Base-by-base conservation (phyloP, 1,139 yeast species). In the Insectozyma bohioensis region DNA sequence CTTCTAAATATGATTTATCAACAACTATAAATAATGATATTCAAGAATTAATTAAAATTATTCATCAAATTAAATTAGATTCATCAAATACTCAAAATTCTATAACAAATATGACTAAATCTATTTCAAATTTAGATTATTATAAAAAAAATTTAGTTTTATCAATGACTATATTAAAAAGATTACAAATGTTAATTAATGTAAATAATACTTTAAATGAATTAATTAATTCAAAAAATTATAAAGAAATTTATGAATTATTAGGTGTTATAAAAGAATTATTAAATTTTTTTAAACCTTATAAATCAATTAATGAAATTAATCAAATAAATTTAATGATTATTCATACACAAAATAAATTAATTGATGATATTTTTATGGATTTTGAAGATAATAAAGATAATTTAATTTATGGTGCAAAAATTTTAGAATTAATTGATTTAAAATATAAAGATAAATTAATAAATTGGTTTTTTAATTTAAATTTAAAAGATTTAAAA, bases 151-250 rank as follows among this genome's bases (percentile, higher is more conserved):
- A 92, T 53, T 63, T 92, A 33, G 90, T 87, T 3, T 67, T 78
- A 21, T 78, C 94, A 10, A 85, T 92, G 85, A 87, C 95, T 1
- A 78, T 90, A 21, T 69, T 92, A 41, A 85, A 92, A 49, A 72
- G 96, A 40, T 68, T 94, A 22, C 95, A 88, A 51, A 90, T 90
- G 85, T 67, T 92, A 34, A 72, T 86, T 3, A 80, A 80, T 20
- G 94, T 95, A 10, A 84, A 83, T 52, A 79, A 79, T 30, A 79
- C 78, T 38, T 69, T 92, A 33, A 72, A 72, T 17, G 53, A 59
- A 5, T 63, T 75, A 32, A 63, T 80, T 2, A 51, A 57, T 2
- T 46, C 56, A 3, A 63, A 55, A 26, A 69, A 80, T 34, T 92
- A 87, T 56, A 63, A 70, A 14, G 85, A 84, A 40, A 82, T 90